Evolutionary conservation across 1,139 yeast species (phyloP).

Genomic region (Lodderomyces theae): DNA sequence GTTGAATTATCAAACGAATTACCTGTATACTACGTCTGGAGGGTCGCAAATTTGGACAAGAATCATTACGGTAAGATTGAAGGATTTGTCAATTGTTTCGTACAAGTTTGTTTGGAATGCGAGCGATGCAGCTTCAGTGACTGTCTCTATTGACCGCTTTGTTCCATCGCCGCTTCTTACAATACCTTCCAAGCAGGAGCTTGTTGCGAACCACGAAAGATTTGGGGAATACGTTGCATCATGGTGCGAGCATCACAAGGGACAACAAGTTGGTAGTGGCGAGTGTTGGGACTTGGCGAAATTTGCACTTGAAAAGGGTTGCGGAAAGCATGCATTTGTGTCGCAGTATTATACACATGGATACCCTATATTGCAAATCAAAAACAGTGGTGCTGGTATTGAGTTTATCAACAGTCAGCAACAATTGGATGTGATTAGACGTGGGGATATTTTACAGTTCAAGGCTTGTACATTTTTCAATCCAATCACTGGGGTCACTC

Average conservation of each 20-base stretch:
- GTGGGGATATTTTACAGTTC: constrained; percentile 45
- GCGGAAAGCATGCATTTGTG: constrained; percentile 62
- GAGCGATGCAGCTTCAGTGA: constrained; percentile 19
- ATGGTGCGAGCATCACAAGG: constrained; percentile 59
- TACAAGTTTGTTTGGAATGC: constrained; percentile 50
- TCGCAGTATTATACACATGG: constrained; percentile 59
- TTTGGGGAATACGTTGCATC: constrained; percentile 57
- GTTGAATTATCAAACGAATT: constrained; percentile 34
- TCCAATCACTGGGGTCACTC: constrained; percentile 24
- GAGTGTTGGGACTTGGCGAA: constrained; percentile 80
- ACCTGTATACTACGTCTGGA: constrained; percentile 17
- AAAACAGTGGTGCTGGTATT: constrained; percentile 24
- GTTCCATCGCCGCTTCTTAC: constrained; percentile 48
- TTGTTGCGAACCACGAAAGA: constrained; percentile 38
- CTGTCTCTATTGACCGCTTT: constrained; percentile 33
- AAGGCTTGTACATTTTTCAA: constrained; percentile 42
- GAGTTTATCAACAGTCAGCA: constrained; percentile 17
- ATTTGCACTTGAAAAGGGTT: constrained; percentile 57
- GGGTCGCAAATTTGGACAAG: constrained; percentile 18
- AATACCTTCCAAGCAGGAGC: constrained; percentile 37
- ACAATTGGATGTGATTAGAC: constrained; percentile 36
- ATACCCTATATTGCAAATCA: constrained; percentile 45
- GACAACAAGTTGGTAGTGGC: constrained; percentile 62
- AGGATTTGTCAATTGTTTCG: constrained; percentile 50
- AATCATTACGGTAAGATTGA: constrained; percentile 36